Conservation (phyloP, 2,329 filamentous ascomycete species). For the Myriangium duriaei region DNA sequence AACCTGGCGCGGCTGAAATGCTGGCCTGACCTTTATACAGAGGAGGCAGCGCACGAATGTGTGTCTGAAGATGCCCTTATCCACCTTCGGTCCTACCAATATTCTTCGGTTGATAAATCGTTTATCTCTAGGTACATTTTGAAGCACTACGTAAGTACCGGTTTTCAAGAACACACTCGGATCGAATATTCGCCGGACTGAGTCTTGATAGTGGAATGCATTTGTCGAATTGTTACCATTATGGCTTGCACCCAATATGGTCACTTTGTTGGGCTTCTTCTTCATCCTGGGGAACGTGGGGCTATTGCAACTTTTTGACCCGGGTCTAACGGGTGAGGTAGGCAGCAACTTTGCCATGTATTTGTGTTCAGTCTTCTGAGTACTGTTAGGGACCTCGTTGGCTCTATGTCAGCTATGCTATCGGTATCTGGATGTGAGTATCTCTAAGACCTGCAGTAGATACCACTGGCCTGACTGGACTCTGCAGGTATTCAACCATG, state of each 20-base stretch:
- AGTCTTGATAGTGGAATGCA: conserved; percentile 69
- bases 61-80: conserved; percentile 82
- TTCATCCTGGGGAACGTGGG: conserved; percentile 81
- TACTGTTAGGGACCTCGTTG: conserved; percentile 60
- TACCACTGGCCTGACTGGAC: too few species aligned
- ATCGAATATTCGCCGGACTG: not conserved
- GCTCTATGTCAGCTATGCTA: conserved; percentile 91
- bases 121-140: conserved; percentile 87
- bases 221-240: conserved; percentile 83
- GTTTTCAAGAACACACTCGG: not conserved
- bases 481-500: conserved; percentile 66
- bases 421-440: conserved; percentile 80
- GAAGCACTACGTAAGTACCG: conserved; percentile 70
- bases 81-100: conserved; percentile 92
- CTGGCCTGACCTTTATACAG: conserved; percentile 19
- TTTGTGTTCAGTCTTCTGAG: not conserved
- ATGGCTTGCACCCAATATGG: conserved; percentile 97
- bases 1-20: not conserved
- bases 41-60: conserved; percentile 53
- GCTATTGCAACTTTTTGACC: conserved; percentile 65
- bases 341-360: conserved; percentile 24
- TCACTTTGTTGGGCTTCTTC: conserved; percentile 86
- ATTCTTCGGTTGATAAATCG: conserved; percentile 93
- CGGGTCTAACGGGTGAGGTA: conserved; percentile 82
- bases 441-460: not conserved